Evolutionary conservation across 2,329 filamentous ascomycete species (phyloP).

Genomic region (Neonectria hederae): DNA sequence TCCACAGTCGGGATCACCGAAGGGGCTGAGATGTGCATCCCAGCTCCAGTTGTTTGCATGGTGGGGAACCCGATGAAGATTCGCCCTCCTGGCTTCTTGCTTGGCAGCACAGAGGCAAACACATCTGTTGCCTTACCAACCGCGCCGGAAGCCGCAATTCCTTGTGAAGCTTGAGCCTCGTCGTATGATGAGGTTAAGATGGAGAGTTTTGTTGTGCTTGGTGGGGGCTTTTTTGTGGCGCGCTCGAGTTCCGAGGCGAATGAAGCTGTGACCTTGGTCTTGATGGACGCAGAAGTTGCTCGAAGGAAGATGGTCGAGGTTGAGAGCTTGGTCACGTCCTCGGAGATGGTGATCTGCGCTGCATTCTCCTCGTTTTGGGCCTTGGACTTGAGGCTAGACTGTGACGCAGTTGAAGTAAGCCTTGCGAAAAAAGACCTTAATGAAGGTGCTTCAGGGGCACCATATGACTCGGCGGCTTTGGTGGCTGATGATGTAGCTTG

Average conservation of each 20-base stretch:
- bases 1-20: slow-evolving; percentile 98
- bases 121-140: slow-evolving; percentile 75
- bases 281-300: slow-evolving; percentile 84
- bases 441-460: slow-evolving; percentile 63
- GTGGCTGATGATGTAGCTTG: slow-evolving; percentile 50
- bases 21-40: slow-evolving; percentile 93
- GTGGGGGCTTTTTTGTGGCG: slow-evolving; percentile 96
- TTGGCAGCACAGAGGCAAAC: slow-evolving; percentile 89
- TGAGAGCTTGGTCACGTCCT: slow-evolving; percentile 76
- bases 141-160: slow-evolving; percentile 52
- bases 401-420: slow-evolving; percentile 68
- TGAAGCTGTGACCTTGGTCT: slow-evolving; percentile 75
- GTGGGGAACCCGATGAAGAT: slow-evolving; percentile 99
- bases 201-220: slow-evolving; percentile 84
- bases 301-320: slow-evolving; percentile 87
- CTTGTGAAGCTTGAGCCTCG: slow-evolving; percentile 74
- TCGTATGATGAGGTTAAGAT: slow-evolving; percentile 93
- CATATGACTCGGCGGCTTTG: slow-evolving; percentile 61
- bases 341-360: slow-evolving; percentile 69
- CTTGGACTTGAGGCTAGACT: slow-evolving; percentile 61
- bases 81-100: slow-evolving; percentile 80
- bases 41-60: slow-evolving; percentile 93
- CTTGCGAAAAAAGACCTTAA: slow-evolving; percentile 83
- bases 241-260: slow-evolving; percentile 90
- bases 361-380: slow-evolving; percentile 70